These are phyloP conservation scores for Trichosporon ovoides DNA, from an alignment of 1,284 basidiomycete species.

Conservation along the genomic window DNA sequence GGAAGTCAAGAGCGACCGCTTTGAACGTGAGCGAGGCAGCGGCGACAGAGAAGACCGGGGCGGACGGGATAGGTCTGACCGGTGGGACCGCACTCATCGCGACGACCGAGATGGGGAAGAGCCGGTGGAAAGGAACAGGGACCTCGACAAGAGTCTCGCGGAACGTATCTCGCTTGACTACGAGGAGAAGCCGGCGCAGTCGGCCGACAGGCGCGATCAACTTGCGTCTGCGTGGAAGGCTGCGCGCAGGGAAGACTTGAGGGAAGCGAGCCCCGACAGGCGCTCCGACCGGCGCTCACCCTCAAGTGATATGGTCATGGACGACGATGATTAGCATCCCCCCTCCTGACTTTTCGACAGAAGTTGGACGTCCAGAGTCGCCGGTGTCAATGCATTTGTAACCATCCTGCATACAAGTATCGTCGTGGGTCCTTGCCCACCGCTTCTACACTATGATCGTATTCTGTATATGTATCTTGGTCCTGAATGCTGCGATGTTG, in stretches of 20 bases:
- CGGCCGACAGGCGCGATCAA: neutral
- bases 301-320: constrained; percentile 20
- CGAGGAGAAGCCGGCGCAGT: neutral
- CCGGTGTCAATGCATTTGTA: too few relatives aligned
- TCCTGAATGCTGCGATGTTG: too few relatives aligned
- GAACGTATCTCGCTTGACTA: constrained; percentile 1
- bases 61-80: constrained; percentile 5
- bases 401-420: too few relatives aligned
- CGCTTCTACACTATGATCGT: too few relatives aligned
- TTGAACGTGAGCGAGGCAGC: constrained; percentile 17
- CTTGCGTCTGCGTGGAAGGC: neutral
- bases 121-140: neutral
- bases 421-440: too few relatives aligned
- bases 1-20: constrained; percentile 18
- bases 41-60: constrained; percentile 10
- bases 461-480: too few relatives aligned
- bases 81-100: too few relatives aligned
- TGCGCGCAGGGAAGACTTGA: neutral
- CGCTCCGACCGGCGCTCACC: neutral
- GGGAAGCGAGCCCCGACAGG: neutral
- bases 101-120: too few relatives aligned
- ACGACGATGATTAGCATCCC: neutral
- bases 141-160: neutral
- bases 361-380: neutral
- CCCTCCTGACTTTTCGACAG: too few relatives aligned